phyloP scores from a whole-genome alignment of 1,284 basidiomycete species.

The Fomitopsis palustris region DNA sequence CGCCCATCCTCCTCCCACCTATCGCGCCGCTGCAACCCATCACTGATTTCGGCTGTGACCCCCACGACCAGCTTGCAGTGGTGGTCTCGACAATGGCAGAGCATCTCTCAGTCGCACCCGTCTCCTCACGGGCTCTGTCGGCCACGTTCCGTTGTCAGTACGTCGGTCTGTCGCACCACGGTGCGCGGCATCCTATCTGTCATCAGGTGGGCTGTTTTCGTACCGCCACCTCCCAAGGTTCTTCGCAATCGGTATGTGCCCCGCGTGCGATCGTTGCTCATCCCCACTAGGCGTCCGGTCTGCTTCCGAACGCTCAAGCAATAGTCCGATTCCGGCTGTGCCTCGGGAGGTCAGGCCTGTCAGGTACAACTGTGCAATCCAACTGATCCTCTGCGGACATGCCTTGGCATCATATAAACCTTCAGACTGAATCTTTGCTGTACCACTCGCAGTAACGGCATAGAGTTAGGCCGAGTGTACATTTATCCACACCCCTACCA shows the following conservation, averaged over 20 bases:
- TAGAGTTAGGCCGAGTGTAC: not conserved
- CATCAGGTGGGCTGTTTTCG: not conserved
- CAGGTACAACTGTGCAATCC: not conserved
- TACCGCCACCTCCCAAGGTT: not conserved
- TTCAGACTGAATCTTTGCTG: not conserved
- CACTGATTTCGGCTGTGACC: conserved; percentile 2
- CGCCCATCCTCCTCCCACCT: not conserved
- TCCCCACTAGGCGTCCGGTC: not conserved
- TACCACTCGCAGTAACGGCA: not conserved
- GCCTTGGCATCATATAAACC: not conserved
- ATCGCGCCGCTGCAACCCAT: not conserved
- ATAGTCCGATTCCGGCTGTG: not conserved
- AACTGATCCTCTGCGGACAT: not conserved
- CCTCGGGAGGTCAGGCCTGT: not conserved
- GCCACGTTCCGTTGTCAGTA: not conserved
- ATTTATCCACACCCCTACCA: not conserved
- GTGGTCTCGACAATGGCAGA: not conserved
- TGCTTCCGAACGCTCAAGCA: not conserved
- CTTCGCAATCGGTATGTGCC: not conserved
- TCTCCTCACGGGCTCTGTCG: not conserved
- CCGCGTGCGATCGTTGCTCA: not conserved
- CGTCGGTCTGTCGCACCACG: not conserved
- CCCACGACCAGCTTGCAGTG: not conserved
- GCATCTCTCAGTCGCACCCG: not conserved
- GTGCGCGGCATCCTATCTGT: not conserved